Base-by-base conservation (phyloP, 371 early-diverging fungal species). In the Syncephalastrum racemosum region DNA sequence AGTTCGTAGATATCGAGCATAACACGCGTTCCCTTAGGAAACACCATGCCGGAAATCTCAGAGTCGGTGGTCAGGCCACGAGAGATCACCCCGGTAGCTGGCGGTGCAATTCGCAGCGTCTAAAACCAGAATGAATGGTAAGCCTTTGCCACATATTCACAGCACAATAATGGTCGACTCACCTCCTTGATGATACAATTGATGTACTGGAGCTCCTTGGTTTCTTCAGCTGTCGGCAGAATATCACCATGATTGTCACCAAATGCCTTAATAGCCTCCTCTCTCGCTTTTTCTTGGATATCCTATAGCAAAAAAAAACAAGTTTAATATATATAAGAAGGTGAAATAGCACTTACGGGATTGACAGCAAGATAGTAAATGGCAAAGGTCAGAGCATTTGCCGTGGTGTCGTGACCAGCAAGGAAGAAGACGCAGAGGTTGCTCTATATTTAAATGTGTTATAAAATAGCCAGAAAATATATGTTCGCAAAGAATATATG, bases 21-120 rank as follows among this genome's bases (percentile, higher is more conserved):
- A 0, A 60, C 25, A 2, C 22, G 46, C 0, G 48, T 56, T 12
- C 51, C 54, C 13, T 60, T 60, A 4, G 60, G 65, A 22, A 65
- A 40, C 14, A 56, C 18, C 3, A 43, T 25, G 16, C 60, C 57
- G 12, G 24, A 52, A 14, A 65, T 36, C 1, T 56, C 50, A 3
- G 58, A 39, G 47, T 65, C 65, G 20, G 55, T 3, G 1, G 15
- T 40, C 27, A 57, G 25, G 10, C 7, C 23, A 31, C 60, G 46
- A 4, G 16, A 40, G 25, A 56, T 4, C 14, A 41, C 23, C 1
- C 22, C 27, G 13, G 57, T 42, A 0, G 40, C 41, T 3, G 68
- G 61, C 47, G 63, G 60, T 61, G 64, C 66, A 50, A 71, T 55
- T 14, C 82, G 71, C 58, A 76, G 52, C 0, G 72, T 61, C 68